These are phyloP conservation scores for Poa pratensis DNA, from an alignment of 176 grass and related monocot species.

Conservation along the genomic window DNA sequence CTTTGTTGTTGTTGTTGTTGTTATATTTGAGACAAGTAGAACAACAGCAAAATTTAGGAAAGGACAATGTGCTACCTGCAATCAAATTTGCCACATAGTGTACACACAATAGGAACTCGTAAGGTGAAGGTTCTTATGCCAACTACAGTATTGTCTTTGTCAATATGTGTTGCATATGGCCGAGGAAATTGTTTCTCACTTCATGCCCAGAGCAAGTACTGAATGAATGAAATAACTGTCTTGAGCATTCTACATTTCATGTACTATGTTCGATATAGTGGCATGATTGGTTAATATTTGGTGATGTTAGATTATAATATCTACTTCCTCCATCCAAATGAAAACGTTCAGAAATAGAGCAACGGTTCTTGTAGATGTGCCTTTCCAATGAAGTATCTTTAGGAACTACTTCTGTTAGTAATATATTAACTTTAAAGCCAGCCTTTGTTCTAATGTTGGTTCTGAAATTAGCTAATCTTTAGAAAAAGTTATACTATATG, in stretches of 20 bases:
- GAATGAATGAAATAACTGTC: background rate
- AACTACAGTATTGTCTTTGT: background rate
- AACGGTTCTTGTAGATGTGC: background rate
- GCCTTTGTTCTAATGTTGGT: background rate
- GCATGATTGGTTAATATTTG: background rate
- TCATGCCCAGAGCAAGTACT: background rate
- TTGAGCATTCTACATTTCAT: background rate
- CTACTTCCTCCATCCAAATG: background rate
- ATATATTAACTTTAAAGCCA: background rate
- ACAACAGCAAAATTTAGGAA: background rate
- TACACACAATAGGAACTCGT: background rate
- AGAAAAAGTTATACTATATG: background rate
- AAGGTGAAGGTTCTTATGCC: background rate
- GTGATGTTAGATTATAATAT: background rate
- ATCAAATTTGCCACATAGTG: background rate
- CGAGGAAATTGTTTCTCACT: background rate
- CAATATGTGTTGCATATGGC: background rate
- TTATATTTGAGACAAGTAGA: conserved; percentile 6
- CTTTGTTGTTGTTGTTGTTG: no score
- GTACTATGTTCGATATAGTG: background rate
- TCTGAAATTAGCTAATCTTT: background rate
- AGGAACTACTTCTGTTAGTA: background rate
- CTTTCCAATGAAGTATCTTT: background rate
- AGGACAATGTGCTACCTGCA: background rate
- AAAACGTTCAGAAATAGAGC: background rate